A percentile compares a stretch with the other conserved stretches of the same genome.
Evolutionary conservation across 2,329 filamentous ascomycete species (phyloP).

Genomic region (Colletotrichum coccodes): DNA sequence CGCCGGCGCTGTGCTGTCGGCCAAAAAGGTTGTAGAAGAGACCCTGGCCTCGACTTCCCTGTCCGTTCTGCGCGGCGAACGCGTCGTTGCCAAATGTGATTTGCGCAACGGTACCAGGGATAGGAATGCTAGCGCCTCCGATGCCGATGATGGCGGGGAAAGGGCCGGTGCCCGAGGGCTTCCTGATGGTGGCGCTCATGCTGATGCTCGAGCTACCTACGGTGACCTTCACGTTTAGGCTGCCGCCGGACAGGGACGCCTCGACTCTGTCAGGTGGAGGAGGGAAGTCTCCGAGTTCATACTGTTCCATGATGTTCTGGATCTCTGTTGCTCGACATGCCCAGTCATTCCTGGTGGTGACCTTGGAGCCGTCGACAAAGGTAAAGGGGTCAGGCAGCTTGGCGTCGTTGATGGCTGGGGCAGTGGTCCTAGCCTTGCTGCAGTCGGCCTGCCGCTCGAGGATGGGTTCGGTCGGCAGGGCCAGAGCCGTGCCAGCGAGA

Average conservation of each 20-base stretch:
- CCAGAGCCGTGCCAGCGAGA: constrained; percentile 47
- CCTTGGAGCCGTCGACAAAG: constrained; percentile 51
- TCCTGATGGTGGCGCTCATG: constrained; percentile 54
- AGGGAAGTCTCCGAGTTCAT: constrained; percentile 61
- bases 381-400: constrained; percentile 61
- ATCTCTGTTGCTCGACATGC: constrained; percentile 60
- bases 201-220: constrained; percentile 56
- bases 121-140: constrained; percentile 63
- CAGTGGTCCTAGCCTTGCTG: constrained; percentile 41
- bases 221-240: constrained; percentile 55
- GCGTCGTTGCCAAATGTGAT: constrained; percentile 69
- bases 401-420: constrained; percentile 47
- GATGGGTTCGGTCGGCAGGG: constrained; percentile 46
- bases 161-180: constrained; percentile 53
- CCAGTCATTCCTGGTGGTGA: constrained; percentile 57
- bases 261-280: constrained; percentile 56
- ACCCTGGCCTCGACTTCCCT: constrained; percentile 62
- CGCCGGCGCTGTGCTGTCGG: constrained; percentile 62
- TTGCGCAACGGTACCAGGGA: constrained; percentile 63
- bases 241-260: constrained; percentile 53
- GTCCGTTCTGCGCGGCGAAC: constrained; percentile 60
- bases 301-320: constrained; percentile 58
- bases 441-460: constrained; percentile 50
- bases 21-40: constrained; percentile 70
- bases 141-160: constrained; percentile 68